Evolutionary conservation across 2,329 filamentous ascomycete species (phyloP).

Genomic region (Cladosporium sp.): DNA sequence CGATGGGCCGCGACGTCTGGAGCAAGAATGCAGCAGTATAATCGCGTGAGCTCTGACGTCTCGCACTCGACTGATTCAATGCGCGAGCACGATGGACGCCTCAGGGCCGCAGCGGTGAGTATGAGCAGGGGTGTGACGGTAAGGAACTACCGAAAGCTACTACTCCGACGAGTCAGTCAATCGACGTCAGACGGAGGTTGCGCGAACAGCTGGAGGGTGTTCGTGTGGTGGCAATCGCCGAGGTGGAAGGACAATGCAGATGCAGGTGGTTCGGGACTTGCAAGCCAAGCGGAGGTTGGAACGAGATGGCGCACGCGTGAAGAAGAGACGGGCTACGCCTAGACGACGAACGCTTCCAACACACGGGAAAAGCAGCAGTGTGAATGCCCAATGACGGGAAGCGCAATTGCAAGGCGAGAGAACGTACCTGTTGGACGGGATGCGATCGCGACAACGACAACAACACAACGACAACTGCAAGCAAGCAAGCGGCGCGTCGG

Average conservation of each 20-base stretch:
- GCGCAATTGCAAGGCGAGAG: not conserved
- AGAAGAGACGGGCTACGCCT: not conserved
- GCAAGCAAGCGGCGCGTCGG: not conserved
- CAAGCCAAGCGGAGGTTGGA: constrained; percentile 7
- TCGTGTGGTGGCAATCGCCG: not conserved
- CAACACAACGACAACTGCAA: not conserved
- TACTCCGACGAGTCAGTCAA: constrained; percentile 2
- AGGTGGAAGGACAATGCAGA: not conserved
- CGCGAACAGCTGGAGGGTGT: not conserved
- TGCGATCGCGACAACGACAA: not conserved
- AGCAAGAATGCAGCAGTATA: constrained; percentile 12
- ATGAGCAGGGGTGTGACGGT: constrained; percentile 1
- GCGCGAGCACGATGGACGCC: constrained; percentile 11
- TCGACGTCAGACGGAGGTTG: constrained; percentile 3
- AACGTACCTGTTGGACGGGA: not conserved
- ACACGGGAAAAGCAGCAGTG: not conserved
- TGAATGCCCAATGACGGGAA: not conserved
- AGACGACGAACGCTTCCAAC: not conserved
- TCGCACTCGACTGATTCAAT: not conserved
- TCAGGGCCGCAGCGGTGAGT: constrained; percentile 8
- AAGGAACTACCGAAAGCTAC: not conserved
- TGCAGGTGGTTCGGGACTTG: constrained; percentile 2
- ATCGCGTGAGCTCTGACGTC: constrained; percentile 8
- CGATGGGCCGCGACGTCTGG: constrained; percentile 5
- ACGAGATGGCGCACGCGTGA: not conserved